These are phyloP conservation scores for Salix koriyanagi DNA, from an alignment of 345 rosid genomes.

Conservation along the genomic window DNA sequence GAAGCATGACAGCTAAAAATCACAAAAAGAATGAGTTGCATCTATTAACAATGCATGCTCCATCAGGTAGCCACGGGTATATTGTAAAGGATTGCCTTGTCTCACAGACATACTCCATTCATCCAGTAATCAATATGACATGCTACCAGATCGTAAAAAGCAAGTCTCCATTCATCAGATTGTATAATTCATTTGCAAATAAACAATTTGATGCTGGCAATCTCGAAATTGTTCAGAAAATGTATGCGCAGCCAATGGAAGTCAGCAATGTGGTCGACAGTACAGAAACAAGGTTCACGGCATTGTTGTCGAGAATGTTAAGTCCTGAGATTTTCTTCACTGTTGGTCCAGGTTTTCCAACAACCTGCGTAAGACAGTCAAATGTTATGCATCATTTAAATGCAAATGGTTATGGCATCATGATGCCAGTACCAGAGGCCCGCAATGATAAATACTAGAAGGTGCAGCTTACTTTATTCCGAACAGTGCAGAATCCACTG, in stretches of 20 bases:
- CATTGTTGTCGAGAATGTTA: constrained; percentile 81
- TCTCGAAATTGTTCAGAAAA: constrained; percentile 47
- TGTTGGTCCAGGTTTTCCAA: constrained; percentile 85
- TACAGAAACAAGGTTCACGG: constrained; percentile 75
- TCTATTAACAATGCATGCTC: no score
- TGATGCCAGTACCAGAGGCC: neutral
- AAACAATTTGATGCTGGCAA: neutral
- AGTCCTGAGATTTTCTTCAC: constrained; percentile 87
- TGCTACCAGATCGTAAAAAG: no score
- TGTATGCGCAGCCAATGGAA: constrained; percentile 45
- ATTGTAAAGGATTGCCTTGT: no score
- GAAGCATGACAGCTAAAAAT: no score
- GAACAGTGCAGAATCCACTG: constrained; percentile 93
- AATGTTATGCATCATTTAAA: neutral
- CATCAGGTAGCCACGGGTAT: no score
- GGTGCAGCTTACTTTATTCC: constrained; percentile 58
- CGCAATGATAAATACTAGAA: neutral
- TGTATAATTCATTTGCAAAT: neutral
- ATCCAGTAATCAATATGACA: no score
- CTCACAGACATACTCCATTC: no score
- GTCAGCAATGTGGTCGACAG: constrained; percentile 64
- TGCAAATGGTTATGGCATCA: neutral
- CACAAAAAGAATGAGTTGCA: no score
- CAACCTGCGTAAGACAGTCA: constrained; percentile 51
- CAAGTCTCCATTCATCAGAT: no score